Evolutionary conservation across 2,329 filamentous ascomycete species (phyloP).

Genomic region (Tolypocladium guangdongense): DNA sequence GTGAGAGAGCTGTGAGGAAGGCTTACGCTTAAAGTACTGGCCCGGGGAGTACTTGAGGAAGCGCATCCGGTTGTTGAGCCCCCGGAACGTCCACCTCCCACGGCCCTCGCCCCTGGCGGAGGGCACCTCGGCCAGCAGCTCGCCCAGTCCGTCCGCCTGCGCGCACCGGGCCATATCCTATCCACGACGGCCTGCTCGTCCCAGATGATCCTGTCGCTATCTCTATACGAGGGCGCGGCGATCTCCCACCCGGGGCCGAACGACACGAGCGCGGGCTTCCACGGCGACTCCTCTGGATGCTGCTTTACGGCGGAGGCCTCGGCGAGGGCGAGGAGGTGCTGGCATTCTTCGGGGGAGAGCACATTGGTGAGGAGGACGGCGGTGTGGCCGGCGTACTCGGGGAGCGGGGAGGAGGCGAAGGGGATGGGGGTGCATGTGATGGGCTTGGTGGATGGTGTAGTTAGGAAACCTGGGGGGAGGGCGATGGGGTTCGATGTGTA

Average conservation of each 20-base stretch:
- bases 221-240: constrained; percentile 42
- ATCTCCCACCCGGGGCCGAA: constrained; percentile 50
- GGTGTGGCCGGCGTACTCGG: constrained; percentile 39
- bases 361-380: constrained; percentile 52
- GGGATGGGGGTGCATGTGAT: constrained; percentile 33
- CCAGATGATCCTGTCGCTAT: constrained; percentile 70
- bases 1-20: no score
- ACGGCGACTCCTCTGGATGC: constrained; percentile 23
- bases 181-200: constrained; percentile 52
- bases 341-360: constrained; percentile 46
- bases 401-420: constrained; percentile 36
- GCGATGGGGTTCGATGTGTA: constrained; percentile 4
- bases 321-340: constrained; percentile 36
- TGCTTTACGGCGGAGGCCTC: constrained; percentile 36
- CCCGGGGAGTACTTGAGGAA: constrained; percentile 63
- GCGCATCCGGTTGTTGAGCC: constrained; percentile 62
- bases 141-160: constrained; percentile 27
- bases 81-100: constrained; percentile 29
- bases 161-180: constrained; percentile 51
- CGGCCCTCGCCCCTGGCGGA: constrained; percentile 11
- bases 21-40: constrained; percentile 53
- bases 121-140: constrained; percentile 25
- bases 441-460: neutral
- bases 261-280: constrained; percentile 61
- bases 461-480: neutral